Conservation (phyloP, 805 yeast genomes). For the Yamadazyma phyllophila region DNA sequence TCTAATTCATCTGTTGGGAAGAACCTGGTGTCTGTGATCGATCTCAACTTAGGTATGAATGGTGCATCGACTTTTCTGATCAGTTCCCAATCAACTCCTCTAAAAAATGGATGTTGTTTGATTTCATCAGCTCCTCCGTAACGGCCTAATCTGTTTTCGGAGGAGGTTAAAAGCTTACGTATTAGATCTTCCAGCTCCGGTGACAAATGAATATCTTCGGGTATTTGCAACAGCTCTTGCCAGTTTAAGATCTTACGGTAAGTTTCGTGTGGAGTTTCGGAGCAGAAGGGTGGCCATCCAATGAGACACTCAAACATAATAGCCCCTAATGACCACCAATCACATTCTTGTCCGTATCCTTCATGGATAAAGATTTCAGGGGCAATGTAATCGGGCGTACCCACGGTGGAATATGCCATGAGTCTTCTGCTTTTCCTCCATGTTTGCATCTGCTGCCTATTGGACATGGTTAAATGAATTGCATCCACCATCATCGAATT, state of each 20-base stretch:
- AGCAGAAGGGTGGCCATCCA: slow-evolving; percentile 97
- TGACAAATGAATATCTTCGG: slow-evolving; percentile 86
- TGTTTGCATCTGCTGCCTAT: slow-evolving; percentile 91
- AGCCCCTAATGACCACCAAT: slow-evolving; percentile 97
- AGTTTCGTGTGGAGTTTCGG: slow-evolving; percentile 92
- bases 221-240: slow-evolving; percentile 84
- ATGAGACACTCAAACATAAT: slow-evolving; percentile 94
- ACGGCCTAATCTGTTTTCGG: slow-evolving; percentile 81
- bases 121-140: slow-evolving; percentile 91
- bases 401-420: slow-evolving; percentile 96
- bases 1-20: slow-evolving; percentile 98
- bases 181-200: slow-evolving; percentile 88
- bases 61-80: slow-evolving; percentile 90
- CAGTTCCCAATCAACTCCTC: slow-evolving; percentile 94
- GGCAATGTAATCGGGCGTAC: slow-evolving; percentile 95
- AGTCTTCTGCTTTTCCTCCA: slow-evolving; percentile 90
- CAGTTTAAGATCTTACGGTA: slow-evolving; percentile 88
- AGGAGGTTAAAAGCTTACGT: slow-evolving; percentile 67
- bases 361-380: slow-evolving; percentile 91
- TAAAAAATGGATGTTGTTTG: slow-evolving; percentile 85
- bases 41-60: slow-evolving; percentile 84
- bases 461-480: slow-evolving; percentile 91
- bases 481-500: slow-evolving; percentile 91
- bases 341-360: slow-evolving; percentile 96
- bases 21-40: slow-evolving; percentile 93